phyloP scores from a whole-genome alignment of 164 flowering plant genomes.

The Dillenia turbinata region DNA sequence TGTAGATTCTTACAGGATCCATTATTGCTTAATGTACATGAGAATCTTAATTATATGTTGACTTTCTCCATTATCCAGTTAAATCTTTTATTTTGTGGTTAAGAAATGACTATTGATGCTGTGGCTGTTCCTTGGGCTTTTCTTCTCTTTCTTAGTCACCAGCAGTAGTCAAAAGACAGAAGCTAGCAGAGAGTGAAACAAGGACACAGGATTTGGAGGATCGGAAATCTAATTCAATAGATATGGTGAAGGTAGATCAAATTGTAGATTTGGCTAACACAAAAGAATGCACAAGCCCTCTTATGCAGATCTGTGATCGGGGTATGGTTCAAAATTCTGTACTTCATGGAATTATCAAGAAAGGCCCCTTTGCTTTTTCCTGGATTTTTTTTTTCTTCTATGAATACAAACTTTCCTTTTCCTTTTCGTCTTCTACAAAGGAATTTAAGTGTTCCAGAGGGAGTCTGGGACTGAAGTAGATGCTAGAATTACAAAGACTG shows the following conservation, averaged over 20 bases:
- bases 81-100: not conserved
- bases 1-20: too few species aligned
- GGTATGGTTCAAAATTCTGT: slow-evolving; percentile 15
- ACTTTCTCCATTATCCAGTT: too few species aligned
- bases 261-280: slow-evolving; percentile 5
- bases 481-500: not conserved
- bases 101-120: too few species aligned
- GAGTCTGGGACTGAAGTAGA: not conserved
- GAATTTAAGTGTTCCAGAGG: too few species aligned
- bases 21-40: too few species aligned
- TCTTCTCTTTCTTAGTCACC: slow-evolving; percentile 27
- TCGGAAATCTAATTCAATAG: slow-evolving; percentile 14
- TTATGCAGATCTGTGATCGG: slow-evolving; percentile 11
- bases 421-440: not conserved
- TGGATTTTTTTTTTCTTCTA: not conserved
- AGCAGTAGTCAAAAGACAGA: slow-evolving; percentile 18
- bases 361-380: not conserved
- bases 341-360: not conserved
- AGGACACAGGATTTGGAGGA: slow-evolving; percentile 6
- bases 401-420: not conserved
- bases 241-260: slow-evolving; percentile 7
- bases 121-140: not conserved
- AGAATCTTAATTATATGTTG: too few species aligned
- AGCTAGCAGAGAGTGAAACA: slow-evolving; percentile 10
- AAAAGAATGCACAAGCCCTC: slow-evolving; percentile 8